Conservation (phyloP, 1,284 basidiomycete species). For the Pseudozyma tsukubaensis region DNA sequence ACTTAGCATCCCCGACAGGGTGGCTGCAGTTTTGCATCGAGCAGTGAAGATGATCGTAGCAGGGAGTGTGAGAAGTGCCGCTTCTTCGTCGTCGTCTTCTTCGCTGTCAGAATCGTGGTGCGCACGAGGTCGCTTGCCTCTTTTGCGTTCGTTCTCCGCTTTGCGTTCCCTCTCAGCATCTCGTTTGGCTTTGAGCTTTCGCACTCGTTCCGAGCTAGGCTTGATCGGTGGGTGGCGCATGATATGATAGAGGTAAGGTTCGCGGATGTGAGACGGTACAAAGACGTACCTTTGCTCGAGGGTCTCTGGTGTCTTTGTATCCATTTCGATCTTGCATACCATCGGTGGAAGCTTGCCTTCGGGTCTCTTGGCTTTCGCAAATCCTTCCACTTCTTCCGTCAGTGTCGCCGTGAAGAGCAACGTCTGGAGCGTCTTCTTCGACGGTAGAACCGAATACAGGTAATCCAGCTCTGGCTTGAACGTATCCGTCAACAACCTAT, state of each 20-base stretch:
- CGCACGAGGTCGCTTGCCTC: constrained; percentile 24
- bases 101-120: constrained; percentile 32
- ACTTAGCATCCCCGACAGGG: constrained; percentile 77
- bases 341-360: constrained; percentile 88
- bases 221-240: constrained; percentile 80
- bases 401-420: constrained; percentile 96
- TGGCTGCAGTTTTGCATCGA: constrained; percentile 84
- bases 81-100: constrained; percentile 37
- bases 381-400: constrained; percentile 83
- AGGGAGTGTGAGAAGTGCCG: constrained; percentile 71
- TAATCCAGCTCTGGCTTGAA: constrained; percentile 87
- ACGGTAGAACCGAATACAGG: constrained; percentile 80
- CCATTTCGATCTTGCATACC: constrained; percentile 82
- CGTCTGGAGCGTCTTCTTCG: constrained; percentile 81
- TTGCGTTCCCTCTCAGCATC: constrained; percentile 48
- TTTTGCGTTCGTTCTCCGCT: constrained; percentile 39
- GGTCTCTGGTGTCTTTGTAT: constrained; percentile 82
- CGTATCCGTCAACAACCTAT: constrained; percentile 87
- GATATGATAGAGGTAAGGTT: constrained; percentile 90
- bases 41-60: constrained; percentile 95
- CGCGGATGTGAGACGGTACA: constrained; percentile 92
- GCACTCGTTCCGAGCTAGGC: constrained; percentile 54
- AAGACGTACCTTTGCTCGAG: constrained; percentile 91
- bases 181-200: constrained; percentile 64
- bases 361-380: constrained; percentile 80